Evolutionary conservation across 805 yeast species (phyloP).

Genomic region (Hanseniaspora singularis): DNA sequence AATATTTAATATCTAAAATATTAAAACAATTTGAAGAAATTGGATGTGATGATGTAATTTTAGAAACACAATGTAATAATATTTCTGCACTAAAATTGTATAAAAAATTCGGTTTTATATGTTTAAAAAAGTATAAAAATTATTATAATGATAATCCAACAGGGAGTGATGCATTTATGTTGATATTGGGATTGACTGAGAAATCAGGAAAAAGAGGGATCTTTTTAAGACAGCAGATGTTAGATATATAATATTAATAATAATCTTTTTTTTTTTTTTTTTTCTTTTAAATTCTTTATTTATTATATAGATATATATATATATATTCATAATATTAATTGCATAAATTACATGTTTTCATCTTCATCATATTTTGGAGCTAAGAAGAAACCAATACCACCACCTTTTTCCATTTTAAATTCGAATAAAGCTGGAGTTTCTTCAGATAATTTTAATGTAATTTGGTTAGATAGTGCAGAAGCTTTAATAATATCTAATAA

Average conservation of each 20-base stretch:
- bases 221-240: slow-evolving; percentile 26
- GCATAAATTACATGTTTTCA: slow-evolving; percentile 30
- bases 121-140: slow-evolving; percentile 69
- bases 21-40: slow-evolving; percentile 48
- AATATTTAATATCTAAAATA: slow-evolving; percentile 48
- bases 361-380: slow-evolving; percentile 97
- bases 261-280: too few species aligned
- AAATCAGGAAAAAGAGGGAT: slow-evolving; percentile 45
- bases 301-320: neutral
- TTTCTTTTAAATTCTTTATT: too few species aligned
- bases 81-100: slow-evolving; percentile 55
- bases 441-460: slow-evolving; percentile 76
- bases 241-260: too few species aligned
- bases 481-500: slow-evolving; percentile 87
- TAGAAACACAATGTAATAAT: slow-evolving; percentile 85
- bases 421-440: slow-evolving; percentile 91
- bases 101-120: slow-evolving; percentile 63
- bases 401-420: slow-evolving; percentile 70
- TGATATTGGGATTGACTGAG: slow-evolving; percentile 68
- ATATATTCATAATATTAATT: neutral
- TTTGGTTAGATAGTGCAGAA: slow-evolving; percentile 58
- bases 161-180: slow-evolving; percentile 73
- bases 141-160: slow-evolving; percentile 53
- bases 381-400: slow-evolving; percentile 85
- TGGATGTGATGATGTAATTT: slow-evolving; percentile 76